Conservation (phyloP, 371 early-diverging fungal genomes). For the Rhizomucor pusillus region DNA sequence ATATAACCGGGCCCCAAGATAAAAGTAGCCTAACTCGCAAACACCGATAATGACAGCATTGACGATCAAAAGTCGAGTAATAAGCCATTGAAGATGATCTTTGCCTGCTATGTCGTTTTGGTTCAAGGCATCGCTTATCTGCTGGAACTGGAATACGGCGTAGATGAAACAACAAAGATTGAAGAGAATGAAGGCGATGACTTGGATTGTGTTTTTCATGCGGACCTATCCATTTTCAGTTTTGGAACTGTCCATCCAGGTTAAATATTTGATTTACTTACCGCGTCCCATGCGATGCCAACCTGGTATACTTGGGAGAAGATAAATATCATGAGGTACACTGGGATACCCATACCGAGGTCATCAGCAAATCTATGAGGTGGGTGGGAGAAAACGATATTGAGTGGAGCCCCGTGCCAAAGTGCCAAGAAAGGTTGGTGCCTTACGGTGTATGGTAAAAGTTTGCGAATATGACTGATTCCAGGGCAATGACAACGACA, state of each 20-base stretch:
- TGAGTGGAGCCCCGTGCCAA: neutral
- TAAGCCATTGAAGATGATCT: slow-evolving; percentile 14
- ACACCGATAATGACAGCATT: slow-evolving; percentile 43
- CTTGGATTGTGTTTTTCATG: slow-evolving; percentile 85
- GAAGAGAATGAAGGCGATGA: slow-evolving; percentile 80
- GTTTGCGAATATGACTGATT: slow-evolving; percentile 60
- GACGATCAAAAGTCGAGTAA: slow-evolving; percentile 35
- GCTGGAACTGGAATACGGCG: slow-evolving; percentile 68
- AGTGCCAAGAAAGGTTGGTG: neutral
- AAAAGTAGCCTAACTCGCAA: slow-evolving; percentile 39
- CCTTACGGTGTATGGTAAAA: slow-evolving; percentile 38
- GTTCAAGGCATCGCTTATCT: slow-evolving; percentile 35
- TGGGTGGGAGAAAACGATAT: too few relatives aligned
- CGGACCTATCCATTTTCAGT: slow-evolving; percentile 50
- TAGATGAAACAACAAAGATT: slow-evolving; percentile 78
- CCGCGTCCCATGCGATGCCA: slow-evolving; percentile 73
- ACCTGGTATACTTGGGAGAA: slow-evolving; percentile 73
- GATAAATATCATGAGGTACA: slow-evolving; percentile 78
- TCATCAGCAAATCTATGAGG: slow-evolving; percentile 19
- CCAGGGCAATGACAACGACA: slow-evolving; percentile 64
- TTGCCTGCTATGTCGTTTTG: slow-evolving; percentile 3
- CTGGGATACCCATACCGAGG: slow-evolving; percentile 56
- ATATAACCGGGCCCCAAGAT: slow-evolving; percentile 60
- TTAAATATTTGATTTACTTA: slow-evolving; percentile 34
- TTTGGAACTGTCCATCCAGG: slow-evolving; percentile 6